Conservation (phyloP, 495 filamentous ascomycete genomes). For the Polyplosphaeria fusca region DNA sequence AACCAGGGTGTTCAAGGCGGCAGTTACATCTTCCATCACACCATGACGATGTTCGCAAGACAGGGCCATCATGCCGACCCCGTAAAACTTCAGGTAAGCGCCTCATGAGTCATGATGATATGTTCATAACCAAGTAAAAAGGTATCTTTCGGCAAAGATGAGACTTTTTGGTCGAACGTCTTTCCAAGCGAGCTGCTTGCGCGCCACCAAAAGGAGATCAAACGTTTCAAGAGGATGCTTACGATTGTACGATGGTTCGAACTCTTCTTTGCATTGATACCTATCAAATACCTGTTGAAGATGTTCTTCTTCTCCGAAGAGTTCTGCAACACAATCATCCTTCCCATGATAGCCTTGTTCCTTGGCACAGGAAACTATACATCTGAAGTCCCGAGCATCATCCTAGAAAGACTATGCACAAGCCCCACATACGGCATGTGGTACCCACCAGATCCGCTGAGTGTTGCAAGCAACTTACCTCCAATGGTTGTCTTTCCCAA, state of each 20-base stretch:
- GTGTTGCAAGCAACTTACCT: slow-evolving; percentile 63
- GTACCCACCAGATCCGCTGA: slow-evolving; percentile 65
- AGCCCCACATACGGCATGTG: slow-evolving; percentile 74
- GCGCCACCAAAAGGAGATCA: slow-evolving; percentile 61
- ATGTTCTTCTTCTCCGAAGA: slow-evolving; percentile 71
- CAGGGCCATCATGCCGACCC: slow-evolving; percentile 66
- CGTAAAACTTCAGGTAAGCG: slow-evolving; percentile 62
- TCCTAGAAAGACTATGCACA: slow-evolving; percentile 73
- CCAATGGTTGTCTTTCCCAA: slow-evolving; percentile 80
- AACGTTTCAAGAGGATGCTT: slow-evolving; percentile 61
- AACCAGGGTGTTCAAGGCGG: slow-evolving; percentile 87
- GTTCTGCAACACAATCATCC: slow-evolving; percentile 68
- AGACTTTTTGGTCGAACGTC: slow-evolving; percentile 77
- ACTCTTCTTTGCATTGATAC: slow-evolving; percentile 68
- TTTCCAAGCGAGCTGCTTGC: slow-evolving; percentile 69
- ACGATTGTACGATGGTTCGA: slow-evolving; percentile 67
- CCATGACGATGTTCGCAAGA: slow-evolving; percentile 69
- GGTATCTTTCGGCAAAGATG: slow-evolving; percentile 75
- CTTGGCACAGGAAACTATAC: slow-evolving; percentile 70
- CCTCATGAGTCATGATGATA: not conserved
- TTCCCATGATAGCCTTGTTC: slow-evolving; percentile 75
- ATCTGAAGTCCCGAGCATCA: slow-evolving; percentile 67
- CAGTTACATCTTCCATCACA: slow-evolving; percentile 75
- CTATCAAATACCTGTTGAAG: slow-evolving; percentile 65
- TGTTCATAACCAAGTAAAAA: not conserved